Evolutionary conservation across 352 stramenopile species (phyloP).

Genomic region (Globisporangium heterothallicum): DNA sequence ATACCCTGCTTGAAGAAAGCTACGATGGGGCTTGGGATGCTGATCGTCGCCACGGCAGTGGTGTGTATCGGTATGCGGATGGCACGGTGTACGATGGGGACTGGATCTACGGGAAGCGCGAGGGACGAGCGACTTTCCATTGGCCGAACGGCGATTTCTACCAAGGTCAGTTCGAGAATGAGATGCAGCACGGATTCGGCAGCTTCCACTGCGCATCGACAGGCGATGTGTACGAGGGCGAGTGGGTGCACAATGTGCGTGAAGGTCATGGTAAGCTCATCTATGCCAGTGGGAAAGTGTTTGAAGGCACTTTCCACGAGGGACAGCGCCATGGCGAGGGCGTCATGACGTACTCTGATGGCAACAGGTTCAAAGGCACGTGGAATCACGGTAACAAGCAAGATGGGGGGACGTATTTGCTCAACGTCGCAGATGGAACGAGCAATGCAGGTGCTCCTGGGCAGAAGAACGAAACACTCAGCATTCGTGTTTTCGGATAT

Average conservation of each 20-base stretch:
- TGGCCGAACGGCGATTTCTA: constrained; percentile 88
- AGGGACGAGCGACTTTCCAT: constrained; percentile 73
- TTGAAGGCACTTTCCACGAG: constrained; percentile 80
- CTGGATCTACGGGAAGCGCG: constrained; percentile 54
- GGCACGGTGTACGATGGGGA: constrained; percentile 60
- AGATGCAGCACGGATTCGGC: constrained; percentile 78
- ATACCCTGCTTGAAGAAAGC: constrained; percentile 45
- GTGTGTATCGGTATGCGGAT: constrained; percentile 57
- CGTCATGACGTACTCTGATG: constrained; percentile 75
- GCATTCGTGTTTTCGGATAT: no score
- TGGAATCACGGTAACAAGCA: constrained; percentile 88
- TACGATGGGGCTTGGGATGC: constrained; percentile 76
- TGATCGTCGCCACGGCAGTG: constrained; percentile 55
- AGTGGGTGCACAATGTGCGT: constrained; percentile 82
- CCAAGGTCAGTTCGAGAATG: constrained; percentile 65
- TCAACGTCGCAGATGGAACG: constrained; percentile 22
- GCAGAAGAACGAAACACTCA: constrained; percentile 11
- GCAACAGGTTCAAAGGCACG: constrained; percentile 78
- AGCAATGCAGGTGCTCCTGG: not conserved
- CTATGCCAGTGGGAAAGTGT: constrained; percentile 78
- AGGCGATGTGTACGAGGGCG: constrained; percentile 63
- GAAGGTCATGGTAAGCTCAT: constrained; percentile 66
- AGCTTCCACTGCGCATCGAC: constrained; percentile 49
- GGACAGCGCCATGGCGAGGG: constrained; percentile 72
- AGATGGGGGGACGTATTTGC: constrained; percentile 66